Conservation (phyloP, 306 rosid genomes). For the Medicago lupulina region DNA sequence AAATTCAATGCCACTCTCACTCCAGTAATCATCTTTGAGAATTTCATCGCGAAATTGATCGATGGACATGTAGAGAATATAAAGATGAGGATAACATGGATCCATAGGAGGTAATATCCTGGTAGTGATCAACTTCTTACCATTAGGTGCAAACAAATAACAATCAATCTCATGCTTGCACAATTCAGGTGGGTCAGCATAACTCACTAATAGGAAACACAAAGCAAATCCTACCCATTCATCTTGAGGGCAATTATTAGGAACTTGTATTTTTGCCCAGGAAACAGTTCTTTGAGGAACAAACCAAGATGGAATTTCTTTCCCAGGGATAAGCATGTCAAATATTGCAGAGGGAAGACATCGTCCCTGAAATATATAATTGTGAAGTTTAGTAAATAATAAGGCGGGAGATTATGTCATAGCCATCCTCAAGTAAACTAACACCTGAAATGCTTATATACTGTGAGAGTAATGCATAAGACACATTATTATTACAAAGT, state of each 20-base stretch:
- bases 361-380: neutral
- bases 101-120: slow-evolving; percentile 1
- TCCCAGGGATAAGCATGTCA: slow-evolving; percentile 31
- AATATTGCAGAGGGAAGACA: slow-evolving; percentile 7
- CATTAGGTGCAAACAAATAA: slow-evolving; percentile 11
- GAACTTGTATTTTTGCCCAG: slow-evolving; percentile 14
- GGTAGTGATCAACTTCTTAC: neutral
- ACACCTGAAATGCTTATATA: no score
- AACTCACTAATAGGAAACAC: slow-evolving; percentile 38
- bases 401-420: no score
- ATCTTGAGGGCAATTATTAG: neutral
- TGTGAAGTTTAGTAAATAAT: neutral
- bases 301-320: slow-evolving; percentile 42
- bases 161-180: neutral
- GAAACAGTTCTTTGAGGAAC: neutral
- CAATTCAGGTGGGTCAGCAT: neutral
- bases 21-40: neutral
- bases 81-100: slow-evolving; percentile 32
- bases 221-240: slow-evolving; percentile 38
- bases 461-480: no score
- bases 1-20: slow-evolving; percentile 19
- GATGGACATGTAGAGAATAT: slow-evolving; percentile 19
- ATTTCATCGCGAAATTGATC: neutral
- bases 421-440: no score
- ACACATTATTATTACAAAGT: no score